Base-by-base conservation (phyloP, 805 yeast genomes). In the Torulaspora gathmanii region DNA sequence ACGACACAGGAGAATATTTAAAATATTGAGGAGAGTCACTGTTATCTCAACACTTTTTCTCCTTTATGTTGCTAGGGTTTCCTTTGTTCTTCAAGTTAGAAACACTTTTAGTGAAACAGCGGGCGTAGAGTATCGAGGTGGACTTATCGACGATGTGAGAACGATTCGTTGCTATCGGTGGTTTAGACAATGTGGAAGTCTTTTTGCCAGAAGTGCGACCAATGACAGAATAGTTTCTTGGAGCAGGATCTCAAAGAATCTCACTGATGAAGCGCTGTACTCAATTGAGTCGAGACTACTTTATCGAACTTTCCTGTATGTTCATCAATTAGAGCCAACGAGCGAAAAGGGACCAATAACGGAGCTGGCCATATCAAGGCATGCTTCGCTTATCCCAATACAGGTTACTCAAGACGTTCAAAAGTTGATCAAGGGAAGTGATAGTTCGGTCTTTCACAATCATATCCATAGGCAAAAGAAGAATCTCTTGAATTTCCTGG, bases 321-420 rank as follows among this genome's bases (percentile, higher is more conserved):
- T 65, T 11, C 62, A 56, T 40, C 34, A 37, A 12, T 39, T 40
- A 19, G 40, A 45, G n/a, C 37, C 37, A 12, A 47, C 51, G 16
- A 44, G 49, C 22, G 47, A 42, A 1, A 44, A 51, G 9, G 42
- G 38, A 29, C 77, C 73, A 9, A 64, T 77, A 22, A 60, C 72
- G 6, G 80, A 77, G 53, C 55, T 77, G 12, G 74, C 75, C 2
- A 61, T 77, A 10, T 65, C 70, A 5, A 56, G 65, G 29, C 67
- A 70, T 5, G 53, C 60, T 3, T 61, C 37, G 55, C 58, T 23
- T 62, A 70, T 30, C 58, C 71, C 77, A 1, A 65, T 69, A 44
- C 57, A 57, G 54, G 69, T 50, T 7, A 45, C 54, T n/a, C 49
- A 66, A 23, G 72, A 76, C 44, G 50, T 75, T 1, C 58, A 56